Base-by-base conservation (phyloP, 2,329 filamentous ascomycete species). In the Boeremia exigua region DNA sequence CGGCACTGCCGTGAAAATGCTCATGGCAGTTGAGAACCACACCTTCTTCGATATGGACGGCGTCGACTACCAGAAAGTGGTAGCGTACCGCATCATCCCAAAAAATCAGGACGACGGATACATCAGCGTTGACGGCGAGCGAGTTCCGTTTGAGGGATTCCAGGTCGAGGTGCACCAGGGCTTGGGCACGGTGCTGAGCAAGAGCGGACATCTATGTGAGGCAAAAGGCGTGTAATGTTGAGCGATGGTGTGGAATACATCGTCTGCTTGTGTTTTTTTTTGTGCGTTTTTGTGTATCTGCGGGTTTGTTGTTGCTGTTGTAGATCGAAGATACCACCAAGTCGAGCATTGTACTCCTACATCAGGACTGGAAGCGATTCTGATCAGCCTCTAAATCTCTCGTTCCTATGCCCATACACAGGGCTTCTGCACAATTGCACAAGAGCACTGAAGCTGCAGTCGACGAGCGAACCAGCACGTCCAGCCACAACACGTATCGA, bases 61-160 rank as follows among this genome's bases (percentile, higher is more conserved):
- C 34, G 89, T 96, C 11, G 82, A 83, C 28, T 94, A 97, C 75
- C 85, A 88, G 66, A 99, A 99, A 75, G 84, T 97, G 4, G 83
- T 84, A n/a, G 95, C 89, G 0, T 97, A 95, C 72, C 85, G 95
- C 37, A 88, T 99, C 60, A 88, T 88, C 3, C 95, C 95, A 0
- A 86, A 85, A 17, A 62, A 88, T 59, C 69, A 72, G 45, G 61
- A 61, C n/a, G 63, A 67, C 14, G 94, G 94, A 1, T 95, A 90
- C 73, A 96, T 99, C 72, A 96, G 92, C 73, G 92, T 99, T 62
- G 95, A 98, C 70, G 95, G 95, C 33, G 95, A 99, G 77, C 84
- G 85, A 49, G 82, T 96, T 2, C 90, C 92, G 0, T 98, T 96
- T 72, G 88, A 88, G 66, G 89, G 91, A 0, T 96, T 97, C 72